Conservation (phyloP, 257 asterid species). For the Mitragyna speciosa region DNA sequence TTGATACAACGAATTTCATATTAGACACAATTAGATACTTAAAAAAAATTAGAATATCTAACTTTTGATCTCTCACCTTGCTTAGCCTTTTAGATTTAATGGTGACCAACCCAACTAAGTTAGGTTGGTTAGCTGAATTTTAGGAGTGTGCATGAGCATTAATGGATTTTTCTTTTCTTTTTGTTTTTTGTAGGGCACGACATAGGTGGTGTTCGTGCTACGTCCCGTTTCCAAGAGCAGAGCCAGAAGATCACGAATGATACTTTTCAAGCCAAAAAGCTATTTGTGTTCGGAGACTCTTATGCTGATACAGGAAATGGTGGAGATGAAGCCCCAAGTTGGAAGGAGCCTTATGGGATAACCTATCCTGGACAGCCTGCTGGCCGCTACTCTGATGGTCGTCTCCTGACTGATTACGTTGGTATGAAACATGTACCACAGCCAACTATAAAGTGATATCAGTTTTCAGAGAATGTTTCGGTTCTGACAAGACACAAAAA, state of each 20-base stretch:
- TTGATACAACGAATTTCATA: too few relatives aligned
- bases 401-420: conserved; percentile 65
- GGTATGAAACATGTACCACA: conserved; percentile 33
- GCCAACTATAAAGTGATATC: conserved; percentile 13
- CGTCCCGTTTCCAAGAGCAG: neutral
- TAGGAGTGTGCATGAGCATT: too few relatives aligned
- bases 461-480: too few relatives aligned
- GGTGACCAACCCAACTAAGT: too few relatives aligned
- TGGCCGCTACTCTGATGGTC: conserved; percentile 81
- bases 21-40: too few relatives aligned
- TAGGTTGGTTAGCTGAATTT: too few relatives aligned
- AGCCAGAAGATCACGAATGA: neutral
- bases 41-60: too few relatives aligned
- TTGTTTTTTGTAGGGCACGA: conserved; percentile 19
- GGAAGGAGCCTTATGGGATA: conserved; percentile 66
- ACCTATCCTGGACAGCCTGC: conserved; percentile 79
- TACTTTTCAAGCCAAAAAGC: conserved; percentile 36
- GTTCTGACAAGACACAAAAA: too few relatives aligned
- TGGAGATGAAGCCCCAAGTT: conserved; percentile 37
- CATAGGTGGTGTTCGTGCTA: conserved; percentile 15
- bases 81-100: too few relatives aligned
- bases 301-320: conserved; percentile 77
- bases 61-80: too few relatives aligned
- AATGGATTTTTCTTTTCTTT: too few relatives aligned
- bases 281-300: conserved; percentile 81